A percentile compares a stretch with the other conserved stretches of the same genome.
Conservation (phyloP, 2,329 filamentous ascomycete species). For the Aureobasidium sp. region DNA sequence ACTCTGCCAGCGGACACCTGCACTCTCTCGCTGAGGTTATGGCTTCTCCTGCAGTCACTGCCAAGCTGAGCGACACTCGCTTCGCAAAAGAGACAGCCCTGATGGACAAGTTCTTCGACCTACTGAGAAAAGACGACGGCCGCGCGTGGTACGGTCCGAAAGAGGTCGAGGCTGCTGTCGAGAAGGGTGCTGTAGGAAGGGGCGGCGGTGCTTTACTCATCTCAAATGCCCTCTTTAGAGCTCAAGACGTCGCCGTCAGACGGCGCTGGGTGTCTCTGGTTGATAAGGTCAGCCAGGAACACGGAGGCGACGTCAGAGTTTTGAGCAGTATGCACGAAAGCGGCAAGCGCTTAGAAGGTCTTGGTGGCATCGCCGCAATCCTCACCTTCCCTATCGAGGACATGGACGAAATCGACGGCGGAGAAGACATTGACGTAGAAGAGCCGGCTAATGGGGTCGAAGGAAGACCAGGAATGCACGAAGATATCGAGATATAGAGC, state of each 20-base stretch:
- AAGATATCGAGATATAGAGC: conserved; percentile 21
- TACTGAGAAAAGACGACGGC: conserved; percentile 76
- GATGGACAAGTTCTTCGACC: conserved; percentile 76
- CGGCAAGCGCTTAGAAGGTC: conserved; percentile 71
- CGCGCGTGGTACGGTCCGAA: conserved; percentile 83
- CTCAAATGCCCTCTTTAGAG: conserved; percentile 81
- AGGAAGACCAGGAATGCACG: conserved; percentile 19
- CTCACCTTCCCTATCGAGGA: conserved; percentile 79
- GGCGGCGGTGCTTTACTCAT: conserved; percentile 81
- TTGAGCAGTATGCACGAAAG: conserved; percentile 92
- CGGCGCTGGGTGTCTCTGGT: conserved; percentile 79
- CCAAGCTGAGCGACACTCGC: conserved; percentile 76
- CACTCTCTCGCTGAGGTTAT: conserved; percentile 85
- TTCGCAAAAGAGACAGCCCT: conserved; percentile 75
- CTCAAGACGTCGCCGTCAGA: conserved; percentile 67
- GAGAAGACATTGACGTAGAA: conserved; percentile 20
- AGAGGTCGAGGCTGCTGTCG: conserved; percentile 75
- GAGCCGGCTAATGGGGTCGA: conserved; percentile 20
- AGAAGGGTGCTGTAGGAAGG: conserved; percentile 78
- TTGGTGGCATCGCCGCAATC: conserved; percentile 84
- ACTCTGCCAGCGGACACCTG: conserved; percentile 77
- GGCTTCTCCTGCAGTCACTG: conserved; percentile 68
- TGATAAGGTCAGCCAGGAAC: conserved; percentile 71
- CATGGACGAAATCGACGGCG: conserved; percentile 39
- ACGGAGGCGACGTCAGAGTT: conserved; percentile 82